Percentiles rank a stretch among this genome's conserved stretches.
These are phyloP conservation scores for Linderniella brevidens DNA, from an alignment of 257 asterid species.

Conservation along the genomic window DNA sequence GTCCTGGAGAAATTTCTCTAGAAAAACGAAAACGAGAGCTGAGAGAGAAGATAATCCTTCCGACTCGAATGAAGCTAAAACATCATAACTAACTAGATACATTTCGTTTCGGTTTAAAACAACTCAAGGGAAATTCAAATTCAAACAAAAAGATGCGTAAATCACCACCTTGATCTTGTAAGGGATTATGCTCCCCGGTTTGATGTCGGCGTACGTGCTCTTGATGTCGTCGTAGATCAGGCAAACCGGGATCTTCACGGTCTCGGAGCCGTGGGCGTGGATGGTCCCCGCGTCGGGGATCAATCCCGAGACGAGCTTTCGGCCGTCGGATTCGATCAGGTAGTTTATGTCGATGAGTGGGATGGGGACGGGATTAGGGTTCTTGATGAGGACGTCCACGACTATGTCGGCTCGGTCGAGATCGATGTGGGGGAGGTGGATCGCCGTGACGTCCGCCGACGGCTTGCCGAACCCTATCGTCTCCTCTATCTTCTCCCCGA, in stretches of 20 bases:
- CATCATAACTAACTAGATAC: no score
- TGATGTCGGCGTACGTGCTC: conserved; percentile 51
- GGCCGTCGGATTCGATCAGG: conserved; percentile 69
- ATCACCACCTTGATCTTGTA: conserved; percentile 62
- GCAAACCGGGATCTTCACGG: conserved; percentile 54
- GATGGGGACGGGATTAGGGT: conserved; percentile 81
- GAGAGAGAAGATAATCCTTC: no score
- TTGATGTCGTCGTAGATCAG: conserved; percentile 63
- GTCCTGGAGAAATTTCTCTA: no score
- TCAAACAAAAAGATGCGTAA: no score
- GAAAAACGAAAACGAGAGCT: no score
- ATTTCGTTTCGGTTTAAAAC: no score
- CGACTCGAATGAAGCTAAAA: no score
- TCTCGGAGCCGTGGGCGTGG: conserved; percentile 78
- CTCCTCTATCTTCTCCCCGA: conserved; percentile 90
- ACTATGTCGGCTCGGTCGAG: conserved; percentile 71
- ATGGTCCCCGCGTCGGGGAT: conserved; percentile 95
- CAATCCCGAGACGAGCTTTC: conserved; percentile 74
- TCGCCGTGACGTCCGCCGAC: conserved; percentile 68
- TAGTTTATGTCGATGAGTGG: conserved; percentile 87
- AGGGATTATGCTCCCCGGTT: conserved; percentile 74
- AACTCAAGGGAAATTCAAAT: no score
- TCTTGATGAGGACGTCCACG: conserved; percentile 54
- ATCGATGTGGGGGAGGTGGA: conserved; percentile 63
- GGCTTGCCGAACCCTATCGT: conserved; percentile 87